Conservation (phyloP, 1,284 basidiomycete species). For the Sphagnurus paluster region DNA sequence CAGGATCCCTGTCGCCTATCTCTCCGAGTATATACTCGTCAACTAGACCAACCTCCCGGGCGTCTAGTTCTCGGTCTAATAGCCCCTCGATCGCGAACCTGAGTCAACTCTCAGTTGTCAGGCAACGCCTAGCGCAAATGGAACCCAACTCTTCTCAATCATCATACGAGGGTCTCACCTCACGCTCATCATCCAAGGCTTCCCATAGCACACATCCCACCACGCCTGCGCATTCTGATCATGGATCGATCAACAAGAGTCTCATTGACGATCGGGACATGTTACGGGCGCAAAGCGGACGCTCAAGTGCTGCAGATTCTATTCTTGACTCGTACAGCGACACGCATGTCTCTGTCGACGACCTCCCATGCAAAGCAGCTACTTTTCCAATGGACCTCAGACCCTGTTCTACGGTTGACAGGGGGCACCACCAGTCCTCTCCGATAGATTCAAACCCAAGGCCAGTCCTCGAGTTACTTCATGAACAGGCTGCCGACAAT, state of each 20-base stretch:
- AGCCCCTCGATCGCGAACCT: constrained; percentile 37
- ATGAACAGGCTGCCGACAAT: constrained; percentile 34
- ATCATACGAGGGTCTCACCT: constrained; percentile 6
- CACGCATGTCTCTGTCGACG: no score
- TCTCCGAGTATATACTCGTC: constrained; percentile 27
- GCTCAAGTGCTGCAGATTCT: constrained; percentile 19
- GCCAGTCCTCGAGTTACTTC: constrained; percentile 14
- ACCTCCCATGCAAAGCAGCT: no score
- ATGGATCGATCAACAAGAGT: not conserved
- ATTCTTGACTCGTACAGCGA: constrained; percentile 26
- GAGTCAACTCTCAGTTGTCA: constrained; percentile 35
- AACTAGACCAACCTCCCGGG: constrained; percentile 18
- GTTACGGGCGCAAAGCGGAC: constrained; percentile 15
- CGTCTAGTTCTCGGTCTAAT: constrained; percentile 14
- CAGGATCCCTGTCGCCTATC: constrained; percentile 18
- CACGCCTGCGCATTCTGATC: constrained; percentile 5
- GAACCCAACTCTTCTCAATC: constrained; percentile 22
- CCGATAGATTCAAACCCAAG: constrained; percentile 4
- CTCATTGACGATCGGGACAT: constrained; percentile 1
- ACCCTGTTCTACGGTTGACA: not conserved
- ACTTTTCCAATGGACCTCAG: no score
- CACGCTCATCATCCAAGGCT: constrained; percentile 11
- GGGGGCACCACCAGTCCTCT: not conserved
- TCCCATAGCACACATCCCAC: constrained; percentile 10
- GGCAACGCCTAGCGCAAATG: constrained; percentile 36